Percentiles rank a stretch among this genome's conserved stretches.
Evolutionary conservation across 2,329 filamentous ascomycete species (phyloP).

Genomic region (Harringtonia aguacate): DNA sequence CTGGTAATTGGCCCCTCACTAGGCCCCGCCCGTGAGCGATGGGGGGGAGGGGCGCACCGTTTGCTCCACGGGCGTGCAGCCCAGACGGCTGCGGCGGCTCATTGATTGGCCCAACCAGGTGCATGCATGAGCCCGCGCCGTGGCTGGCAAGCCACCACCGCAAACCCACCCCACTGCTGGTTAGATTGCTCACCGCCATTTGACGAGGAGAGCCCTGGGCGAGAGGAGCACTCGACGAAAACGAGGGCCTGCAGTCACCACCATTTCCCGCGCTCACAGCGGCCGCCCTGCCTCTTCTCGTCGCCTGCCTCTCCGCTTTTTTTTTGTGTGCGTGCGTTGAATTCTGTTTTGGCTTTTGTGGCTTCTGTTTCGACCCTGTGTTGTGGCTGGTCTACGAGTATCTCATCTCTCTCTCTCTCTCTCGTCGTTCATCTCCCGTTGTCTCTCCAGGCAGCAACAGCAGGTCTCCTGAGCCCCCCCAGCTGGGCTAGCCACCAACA

Average conservation of each 20-base stretch:
- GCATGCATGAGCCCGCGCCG: conserved; percentile 12
- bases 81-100: not conserved
- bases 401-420: not conserved
- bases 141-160: conserved; percentile 13
- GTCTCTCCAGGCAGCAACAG: too few relatives aligned
- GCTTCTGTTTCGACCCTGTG: not conserved
- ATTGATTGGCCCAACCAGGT: conserved; percentile 8
- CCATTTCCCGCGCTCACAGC: too few relatives aligned
- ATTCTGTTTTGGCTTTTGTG: not conserved
- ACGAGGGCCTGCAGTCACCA: not conserved
- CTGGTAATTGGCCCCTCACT: conserved; percentile 7
- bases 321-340: not conserved
- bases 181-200: conserved; percentile 11
- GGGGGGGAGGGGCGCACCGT: conserved; percentile 5
- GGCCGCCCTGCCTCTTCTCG: too few relatives aligned
- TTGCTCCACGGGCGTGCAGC: conserved; percentile 11
- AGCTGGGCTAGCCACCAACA: too few relatives aligned
- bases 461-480: too few relatives aligned
- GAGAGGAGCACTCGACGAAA: not conserved
- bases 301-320: too few relatives aligned
- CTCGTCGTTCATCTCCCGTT: not conserved
- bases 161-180: not conserved
- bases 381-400: not conserved
- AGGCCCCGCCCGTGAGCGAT: conserved; percentile 5
- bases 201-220: not conserved